Evolutionary conservation across 768 basidiomycete species (phyloP), one percentile per base, ranked within the genome.

Genomic region (Lentinus tigrinus): DNA sequence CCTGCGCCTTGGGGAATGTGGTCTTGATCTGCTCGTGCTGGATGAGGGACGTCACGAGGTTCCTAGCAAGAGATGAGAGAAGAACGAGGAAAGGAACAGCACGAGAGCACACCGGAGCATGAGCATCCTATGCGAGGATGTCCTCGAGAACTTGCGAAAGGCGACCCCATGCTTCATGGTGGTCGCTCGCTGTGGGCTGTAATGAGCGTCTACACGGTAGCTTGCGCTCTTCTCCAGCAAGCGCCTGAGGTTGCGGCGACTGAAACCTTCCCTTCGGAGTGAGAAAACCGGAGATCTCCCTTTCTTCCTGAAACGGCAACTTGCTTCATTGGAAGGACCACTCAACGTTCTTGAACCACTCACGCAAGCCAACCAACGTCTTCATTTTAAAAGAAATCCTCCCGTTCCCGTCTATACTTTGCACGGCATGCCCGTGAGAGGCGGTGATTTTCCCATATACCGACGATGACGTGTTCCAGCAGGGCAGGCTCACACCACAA

Each of bases 11-110:
- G 31, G 96, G 89, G 16, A 98, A 75, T 0, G 97, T 99, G 6
- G 97, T 98, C 72, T 91, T 89, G 70, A 99, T 93, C 69, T 93
- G 91, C 68, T 97, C 93, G 74, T 98, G 94, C 69, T 98, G 86
- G 56, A 99, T 82, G 34, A 98, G 81, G 4, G 94, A 95, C 24
- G 94, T 91, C 61, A 99, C 95, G 52, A 99, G 77, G 73, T 98
- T 98, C 60, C 95, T 96, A 67, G 4, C 37, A 31, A 19, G 49
- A 36, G 48, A n/a, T 44, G 17, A 48, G n/a, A 61, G 51, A 68
- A 3, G 54, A 50, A 51, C 53, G 40, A 21, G 61, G 57, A 13
- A 21, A 21, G 26, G 2, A 48, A 47, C 37, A 52, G 23, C 34
- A 17, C 24, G 56, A 14, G 11, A 24, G 54, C 81, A 57, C 66